Base-by-base conservation (phyloP, 805 yeast genomes). In the Yarrowia keelungensis region DNA sequence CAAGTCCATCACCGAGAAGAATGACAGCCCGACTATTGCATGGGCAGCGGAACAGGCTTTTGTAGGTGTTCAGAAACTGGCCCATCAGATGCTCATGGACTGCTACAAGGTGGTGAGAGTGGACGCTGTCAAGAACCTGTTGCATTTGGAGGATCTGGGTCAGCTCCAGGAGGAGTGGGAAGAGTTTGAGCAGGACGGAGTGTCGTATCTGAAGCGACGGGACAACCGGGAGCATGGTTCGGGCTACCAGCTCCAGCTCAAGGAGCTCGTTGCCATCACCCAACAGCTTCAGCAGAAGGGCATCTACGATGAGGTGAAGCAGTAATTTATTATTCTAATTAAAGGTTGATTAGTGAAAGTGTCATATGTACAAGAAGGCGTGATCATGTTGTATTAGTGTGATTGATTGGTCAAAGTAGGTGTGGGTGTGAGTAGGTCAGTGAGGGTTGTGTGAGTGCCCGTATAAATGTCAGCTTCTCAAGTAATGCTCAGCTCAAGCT, bases 41-140 rank as follows among this genome's bases (percentile, higher is more conserved):
- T 59, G 65, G 65, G 65, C 65, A 3, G 51, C 65, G 7, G 45
- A 41, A 14, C 50, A 59, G 65, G 65, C 65, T 22, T 59, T 59
- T 45, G 32, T 12, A 3, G 65, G 65, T 3, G 51, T 19, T 2
- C 65, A 59, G 35, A 43, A 45, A 19, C 26, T 43, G 32, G 65
- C 65, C 16, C 51, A 59, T n/a, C 41, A 59, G 41, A 43, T 59
- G 39, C 41, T 59, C n/a, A 3, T 43, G 3, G 50, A 32, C 42
- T 59, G 65, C 51, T 59, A 43, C 51, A 45, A 43, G 42, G 65
- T 59, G 41, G 51, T 45, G 14, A 22, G 51, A 16, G 50, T 42
- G 16, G 65, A 59, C 15, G 46, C 65, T 7, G 65, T 36, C 42
- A 59, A 45, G 42, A 45, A 0, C 11, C 51, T 59, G 51, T 36